These are phyloP conservation scores for Emergomyces pasteurianus DNA, from an alignment of 2,329 filamentous ascomycete genomes.

Conservation along the genomic window DNA sequence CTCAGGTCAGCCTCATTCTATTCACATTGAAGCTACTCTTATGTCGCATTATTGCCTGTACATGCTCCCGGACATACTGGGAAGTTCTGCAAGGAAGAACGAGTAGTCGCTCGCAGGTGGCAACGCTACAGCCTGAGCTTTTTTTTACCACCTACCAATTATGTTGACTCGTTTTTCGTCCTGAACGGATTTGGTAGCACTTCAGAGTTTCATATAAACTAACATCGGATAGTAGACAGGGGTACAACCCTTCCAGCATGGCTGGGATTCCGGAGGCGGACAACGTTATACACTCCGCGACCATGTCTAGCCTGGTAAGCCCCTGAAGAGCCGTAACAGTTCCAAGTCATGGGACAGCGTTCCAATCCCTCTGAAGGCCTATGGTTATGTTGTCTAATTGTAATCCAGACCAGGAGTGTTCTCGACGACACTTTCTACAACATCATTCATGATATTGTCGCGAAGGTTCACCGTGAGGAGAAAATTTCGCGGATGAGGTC, in stretches of 20 bases:
- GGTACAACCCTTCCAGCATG: conserved; percentile 10
- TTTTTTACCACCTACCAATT: not conserved
- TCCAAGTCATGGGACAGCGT: conserved; percentile 4
- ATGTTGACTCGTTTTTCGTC: not conserved
- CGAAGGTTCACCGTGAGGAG: conserved; percentile 48
- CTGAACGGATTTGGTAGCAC: not conserved
- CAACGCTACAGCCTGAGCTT: not conserved
- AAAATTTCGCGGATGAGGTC: conserved; percentile 48
- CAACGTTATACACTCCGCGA: conserved; percentile 23
- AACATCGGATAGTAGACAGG: not conserved
- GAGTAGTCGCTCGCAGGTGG: not conserved
- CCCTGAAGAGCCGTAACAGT: not conserved
- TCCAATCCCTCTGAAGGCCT: not conserved
- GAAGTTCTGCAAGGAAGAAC: too few species aligned
- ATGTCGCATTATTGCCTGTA: not conserved
- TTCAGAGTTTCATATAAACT: conserved; percentile 2
- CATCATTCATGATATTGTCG: conserved; percentile 48
- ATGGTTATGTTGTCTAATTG: conserved; percentile 5
- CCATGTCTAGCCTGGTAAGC: conserved; percentile 31
- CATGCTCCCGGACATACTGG: not conserved
- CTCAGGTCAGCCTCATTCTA: not conserved
- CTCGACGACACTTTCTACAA: conserved; percentile 48
- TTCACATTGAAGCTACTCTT: not conserved
- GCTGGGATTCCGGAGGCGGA: conserved; percentile 19
- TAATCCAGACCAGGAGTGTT: conserved; percentile 32